Conservation (phyloP, 139 green algal genomes). For the Chlamydomonas sphaeroides region DNA sequence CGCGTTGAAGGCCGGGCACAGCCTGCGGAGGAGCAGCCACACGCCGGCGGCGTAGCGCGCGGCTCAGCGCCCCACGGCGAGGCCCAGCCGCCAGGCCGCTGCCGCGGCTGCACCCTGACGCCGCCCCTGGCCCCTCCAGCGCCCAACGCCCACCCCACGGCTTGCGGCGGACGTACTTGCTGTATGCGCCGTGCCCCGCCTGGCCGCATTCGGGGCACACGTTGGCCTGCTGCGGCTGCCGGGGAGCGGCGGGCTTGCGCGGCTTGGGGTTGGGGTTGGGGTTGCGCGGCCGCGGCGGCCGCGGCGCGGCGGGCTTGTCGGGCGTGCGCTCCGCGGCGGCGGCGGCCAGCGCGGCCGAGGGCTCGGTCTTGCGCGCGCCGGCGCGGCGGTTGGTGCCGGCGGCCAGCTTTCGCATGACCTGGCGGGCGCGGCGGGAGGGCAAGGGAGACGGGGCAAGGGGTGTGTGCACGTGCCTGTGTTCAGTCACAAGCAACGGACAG, state of each 20-base stretch:
- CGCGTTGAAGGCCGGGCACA: constrained; percentile 26
- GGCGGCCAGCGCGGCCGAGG: background rate
- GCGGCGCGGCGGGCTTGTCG: background rate
- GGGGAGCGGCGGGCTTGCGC: constrained; percentile 31
- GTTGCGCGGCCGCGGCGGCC: background rate
- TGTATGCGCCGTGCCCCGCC: constrained; percentile 30
- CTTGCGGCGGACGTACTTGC: background rate
- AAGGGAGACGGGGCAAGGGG: no score
- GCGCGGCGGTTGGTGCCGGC: constrained; percentile 23
- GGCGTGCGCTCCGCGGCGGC: background rate
- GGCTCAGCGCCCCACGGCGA: no score
- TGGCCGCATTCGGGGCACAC: constrained; percentile 38
- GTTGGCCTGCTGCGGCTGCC: constrained; percentile 35
- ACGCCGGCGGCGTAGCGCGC: no score
- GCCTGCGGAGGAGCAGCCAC: no score
- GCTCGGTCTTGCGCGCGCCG: constrained; percentile 4
- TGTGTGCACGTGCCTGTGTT: no score
- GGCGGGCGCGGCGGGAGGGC: background rate
- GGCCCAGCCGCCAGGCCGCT: no score
- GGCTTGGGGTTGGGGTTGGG: constrained; percentile 20
- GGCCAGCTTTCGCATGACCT: constrained; percentile 36
- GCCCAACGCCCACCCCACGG: no score
- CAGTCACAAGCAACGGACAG: no score
- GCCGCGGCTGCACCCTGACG: no score
- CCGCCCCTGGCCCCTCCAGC: no score